phyloP scores from a whole-genome alignment of 805 yeast genomes.

The Suhomyces prunicola region DNA sequence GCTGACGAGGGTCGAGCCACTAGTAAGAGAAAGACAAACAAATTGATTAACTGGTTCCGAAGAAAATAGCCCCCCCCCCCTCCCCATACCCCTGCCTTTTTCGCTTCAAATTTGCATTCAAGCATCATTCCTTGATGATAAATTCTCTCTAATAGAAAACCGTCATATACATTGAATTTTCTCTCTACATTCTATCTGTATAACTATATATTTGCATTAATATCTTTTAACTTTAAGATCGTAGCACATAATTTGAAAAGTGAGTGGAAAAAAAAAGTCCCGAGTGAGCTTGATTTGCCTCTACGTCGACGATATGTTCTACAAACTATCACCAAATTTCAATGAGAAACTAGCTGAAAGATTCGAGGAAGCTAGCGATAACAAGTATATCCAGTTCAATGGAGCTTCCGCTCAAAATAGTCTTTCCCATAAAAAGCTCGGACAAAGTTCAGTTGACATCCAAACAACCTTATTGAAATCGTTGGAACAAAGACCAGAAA shows the following conservation, averaged over 20 bases:
- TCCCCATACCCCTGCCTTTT: background rate
- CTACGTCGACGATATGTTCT: conserved; percentile 14
- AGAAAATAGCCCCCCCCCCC: conserved; percentile 9
- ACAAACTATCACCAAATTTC: conserved; percentile 38
- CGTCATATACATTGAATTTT: background rate
- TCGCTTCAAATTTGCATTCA: background rate
- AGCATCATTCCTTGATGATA: background rate
- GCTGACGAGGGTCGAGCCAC: conserved; percentile 9
- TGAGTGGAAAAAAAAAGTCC: background rate
- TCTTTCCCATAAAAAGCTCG: conserved; percentile 21
- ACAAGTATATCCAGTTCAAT: conserved; percentile 48
- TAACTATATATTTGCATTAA: background rate
- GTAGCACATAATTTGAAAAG: background rate
- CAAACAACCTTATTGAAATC: conserved; percentile 33
- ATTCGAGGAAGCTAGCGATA: conserved; percentile 47
- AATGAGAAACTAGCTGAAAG: conserved; percentile 29
- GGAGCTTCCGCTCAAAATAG: conserved; percentile 42
- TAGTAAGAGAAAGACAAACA: conserved; percentile 16
- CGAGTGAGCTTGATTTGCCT: background rate
- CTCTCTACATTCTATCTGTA: background rate
- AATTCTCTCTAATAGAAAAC: background rate
- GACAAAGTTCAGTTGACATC: conserved; percentile 14
- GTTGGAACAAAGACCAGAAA: conserved; percentile 38
- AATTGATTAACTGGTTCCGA: conserved; percentile 24
- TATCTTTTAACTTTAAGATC: background rate